phyloP scores from a whole-genome alignment of 2,329 filamentous ascomycete genomes.

The Botrytis cinerea region DNA sequence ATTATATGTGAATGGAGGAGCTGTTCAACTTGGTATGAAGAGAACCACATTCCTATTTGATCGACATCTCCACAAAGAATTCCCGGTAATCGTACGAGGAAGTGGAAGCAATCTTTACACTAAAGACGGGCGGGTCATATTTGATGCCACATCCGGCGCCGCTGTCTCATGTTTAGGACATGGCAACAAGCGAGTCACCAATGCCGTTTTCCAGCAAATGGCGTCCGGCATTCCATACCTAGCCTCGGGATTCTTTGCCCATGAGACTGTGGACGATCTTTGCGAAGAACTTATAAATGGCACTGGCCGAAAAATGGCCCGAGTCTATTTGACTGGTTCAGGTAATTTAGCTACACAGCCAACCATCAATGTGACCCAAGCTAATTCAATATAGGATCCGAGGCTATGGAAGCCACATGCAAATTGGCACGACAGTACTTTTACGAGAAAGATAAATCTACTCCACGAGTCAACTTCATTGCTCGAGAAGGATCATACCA shows the following conservation, averaged over 20 bases:
- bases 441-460: conserved; percentile 50
- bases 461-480: conserved; percentile 61
- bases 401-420: conserved; percentile 68
- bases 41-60: conserved; percentile 35
- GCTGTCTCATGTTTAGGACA: conserved; percentile 73
- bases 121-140: conserved; percentile 56
- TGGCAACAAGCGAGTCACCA: conserved; percentile 59
- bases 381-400: conserved; percentile 52
- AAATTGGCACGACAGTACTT: conserved; percentile 70
- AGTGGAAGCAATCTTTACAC: conserved; percentile 39
- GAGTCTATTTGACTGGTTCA: conserved; percentile 58
- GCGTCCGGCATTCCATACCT: conserved; percentile 57
- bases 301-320: conserved; percentile 50
- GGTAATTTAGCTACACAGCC: conserved; percentile 45
- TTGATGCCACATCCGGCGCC: conserved; percentile 74
- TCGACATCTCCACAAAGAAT: conserved; percentile 38
- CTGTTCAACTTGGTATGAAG: conserved; percentile 25
- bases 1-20: conserved; percentile 16
- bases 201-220: conserved; percentile 62
- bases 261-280: conserved; percentile 52
- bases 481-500: conserved; percentile 68
- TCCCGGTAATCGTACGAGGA: conserved; percentile 35
- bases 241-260: conserved; percentile 59
- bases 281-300: conserved; percentile 45
- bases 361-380: conserved; percentile 14